phyloP scores from a whole-genome alignment of 1,139 yeast species.

The Blastobotrys indianensis region DNA sequence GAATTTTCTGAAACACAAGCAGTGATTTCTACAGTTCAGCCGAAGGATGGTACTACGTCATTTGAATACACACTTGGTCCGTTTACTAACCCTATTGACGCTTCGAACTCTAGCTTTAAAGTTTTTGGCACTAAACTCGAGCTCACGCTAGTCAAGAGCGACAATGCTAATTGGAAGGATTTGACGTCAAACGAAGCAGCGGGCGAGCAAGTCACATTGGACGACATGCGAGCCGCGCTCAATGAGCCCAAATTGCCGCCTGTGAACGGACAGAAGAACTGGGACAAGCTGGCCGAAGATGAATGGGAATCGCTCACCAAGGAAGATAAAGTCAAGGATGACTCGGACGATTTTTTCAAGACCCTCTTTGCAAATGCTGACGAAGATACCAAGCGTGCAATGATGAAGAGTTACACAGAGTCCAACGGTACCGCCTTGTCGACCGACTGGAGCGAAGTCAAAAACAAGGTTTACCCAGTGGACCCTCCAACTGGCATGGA shows the following conservation, averaged over 20 bases:
- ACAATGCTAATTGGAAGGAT: slow-evolving; percentile 36
- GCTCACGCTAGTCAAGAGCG: slow-evolving; percentile 41
- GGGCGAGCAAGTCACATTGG: slow-evolving; percentile 7
- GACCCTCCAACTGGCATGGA: slow-evolving; percentile 63
- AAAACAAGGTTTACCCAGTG: slow-evolving; percentile 57
- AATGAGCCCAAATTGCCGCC: slow-evolving; percentile 20
- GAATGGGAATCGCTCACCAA: slow-evolving; percentile 45
- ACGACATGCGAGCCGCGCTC: slow-evolving; percentile 14
- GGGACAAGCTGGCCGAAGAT: slow-evolving; percentile 58
- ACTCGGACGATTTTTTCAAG: slow-evolving; percentile 69
- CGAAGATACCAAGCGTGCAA: slow-evolving; percentile 84
- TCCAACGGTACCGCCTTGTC: slow-evolving; percentile 91
- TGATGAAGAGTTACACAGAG: slow-evolving; percentile 95
- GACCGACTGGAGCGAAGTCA: slow-evolving; percentile 93
- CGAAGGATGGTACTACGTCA: slow-evolving; percentile 17
- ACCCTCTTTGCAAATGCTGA: slow-evolving; percentile 73
- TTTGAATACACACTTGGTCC: slow-evolving; percentile 44
- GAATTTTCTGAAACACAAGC: slow-evolving; percentile 36
- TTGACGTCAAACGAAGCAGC: slow-evolving; percentile 9
- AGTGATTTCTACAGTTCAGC: slow-evolving; percentile 16
- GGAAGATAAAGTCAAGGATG: slow-evolving; percentile 37
- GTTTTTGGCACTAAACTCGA: slow-evolving; percentile 76
- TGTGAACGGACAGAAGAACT: slow-evolving; percentile 41
- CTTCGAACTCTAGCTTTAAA: slow-evolving; percentile 41
- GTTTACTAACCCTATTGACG: slow-evolving; percentile 47